phyloP scores from a whole-genome alignment of 148 eudicot genomes.

The Rhododendron williamsianum region DNA sequence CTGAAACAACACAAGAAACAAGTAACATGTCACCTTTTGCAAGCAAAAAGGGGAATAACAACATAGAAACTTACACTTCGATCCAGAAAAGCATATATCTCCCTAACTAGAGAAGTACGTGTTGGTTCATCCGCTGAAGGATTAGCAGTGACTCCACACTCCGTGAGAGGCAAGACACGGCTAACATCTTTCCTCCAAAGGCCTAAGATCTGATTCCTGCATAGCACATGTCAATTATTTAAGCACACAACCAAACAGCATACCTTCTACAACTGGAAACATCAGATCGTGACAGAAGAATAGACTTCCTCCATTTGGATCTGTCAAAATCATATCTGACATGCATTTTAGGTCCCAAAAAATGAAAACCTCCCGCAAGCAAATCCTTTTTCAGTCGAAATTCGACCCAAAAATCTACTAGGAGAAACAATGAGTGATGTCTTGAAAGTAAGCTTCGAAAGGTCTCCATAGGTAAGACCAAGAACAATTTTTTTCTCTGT shows the following conservation, averaged over 20 bases:
- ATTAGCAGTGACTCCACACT: constrained; percentile 66
- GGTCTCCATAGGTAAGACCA: neutral
- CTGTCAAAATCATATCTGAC: neutral
- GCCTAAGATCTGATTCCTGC: constrained; percentile 85
- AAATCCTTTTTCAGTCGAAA: neutral
- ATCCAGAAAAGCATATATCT: constrained; percentile 74
- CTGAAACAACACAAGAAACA: neutral
- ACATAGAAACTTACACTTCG: constrained; percentile 60
- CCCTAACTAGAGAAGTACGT: constrained; percentile 59
- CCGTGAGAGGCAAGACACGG: constrained; percentile 80
- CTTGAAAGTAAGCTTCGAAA: neutral
- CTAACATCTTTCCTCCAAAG: constrained; percentile 90
- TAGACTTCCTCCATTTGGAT: neutral
- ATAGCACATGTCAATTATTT: constrained; percentile 21
- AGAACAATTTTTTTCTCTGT: neutral
- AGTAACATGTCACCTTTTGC: neutral
- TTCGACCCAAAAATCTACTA: neutral
- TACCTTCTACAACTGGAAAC: constrained; percentile 4
- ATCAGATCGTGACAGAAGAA: neutral
- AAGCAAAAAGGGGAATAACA: neutral
- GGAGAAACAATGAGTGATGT: neutral
- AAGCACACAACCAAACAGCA: neutral
- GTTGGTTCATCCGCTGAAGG: constrained; percentile 45
- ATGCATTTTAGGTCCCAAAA: neutral
- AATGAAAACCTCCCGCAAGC: neutral